Evolutionary conservation across 2,329 filamentous ascomycete species (phyloP).

Genomic region (Biscogniauxia mediterranea): DNA sequence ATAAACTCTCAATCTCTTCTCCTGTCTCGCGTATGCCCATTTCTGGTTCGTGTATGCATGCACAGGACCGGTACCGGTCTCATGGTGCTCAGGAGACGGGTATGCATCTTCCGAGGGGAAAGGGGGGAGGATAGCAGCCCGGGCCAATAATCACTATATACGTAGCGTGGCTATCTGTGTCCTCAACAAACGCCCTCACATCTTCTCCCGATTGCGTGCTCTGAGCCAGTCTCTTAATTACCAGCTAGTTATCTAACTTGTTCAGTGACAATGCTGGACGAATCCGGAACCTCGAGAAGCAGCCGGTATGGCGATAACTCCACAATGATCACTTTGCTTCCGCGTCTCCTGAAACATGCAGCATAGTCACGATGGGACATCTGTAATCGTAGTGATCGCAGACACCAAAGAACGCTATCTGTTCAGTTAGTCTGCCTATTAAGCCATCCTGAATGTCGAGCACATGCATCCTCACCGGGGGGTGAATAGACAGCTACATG

Average conservation of each 20-base stretch:
- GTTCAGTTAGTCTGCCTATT: neutral
- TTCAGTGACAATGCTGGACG: no score
- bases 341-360: neutral
- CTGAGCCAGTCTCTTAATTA: neutral
- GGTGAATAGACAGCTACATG: neutral
- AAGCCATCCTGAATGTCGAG: neutral
- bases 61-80: no score
- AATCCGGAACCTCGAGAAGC: neutral
- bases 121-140: neutral
- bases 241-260: neutral
- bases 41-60: no score
- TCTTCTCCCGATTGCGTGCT: neutral
- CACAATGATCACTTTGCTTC: neutral
- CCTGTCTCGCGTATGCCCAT: no score
- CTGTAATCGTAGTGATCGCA: neutral
- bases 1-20: no score
- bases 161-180: neutral
- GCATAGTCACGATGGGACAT: neutral
- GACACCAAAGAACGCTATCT: neutral
- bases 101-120: neutral
- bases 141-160: neutral
- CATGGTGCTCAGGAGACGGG: no score
- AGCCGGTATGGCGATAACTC: neutral
- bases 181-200: neutral
- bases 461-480: neutral